Conservation (phyloP, 108 stramenopile species). For the Cyclotella choctawhatcheeana region DNA sequence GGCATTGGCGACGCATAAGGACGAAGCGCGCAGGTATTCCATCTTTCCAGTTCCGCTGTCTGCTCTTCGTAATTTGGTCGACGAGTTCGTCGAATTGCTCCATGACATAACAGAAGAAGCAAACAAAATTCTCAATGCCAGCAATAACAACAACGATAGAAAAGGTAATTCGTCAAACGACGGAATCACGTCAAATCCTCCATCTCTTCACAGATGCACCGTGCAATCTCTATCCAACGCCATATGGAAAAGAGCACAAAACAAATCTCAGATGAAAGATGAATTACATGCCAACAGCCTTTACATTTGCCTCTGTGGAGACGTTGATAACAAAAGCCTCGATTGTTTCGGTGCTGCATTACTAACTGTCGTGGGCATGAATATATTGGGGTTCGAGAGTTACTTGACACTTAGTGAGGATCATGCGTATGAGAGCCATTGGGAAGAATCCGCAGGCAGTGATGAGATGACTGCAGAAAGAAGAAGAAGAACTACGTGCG, state of each 20-base stretch:
- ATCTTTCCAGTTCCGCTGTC: conserved; percentile 59
- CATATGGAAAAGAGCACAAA: conserved; percentile 56
- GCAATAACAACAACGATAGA: too few species aligned
- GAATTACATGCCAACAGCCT: conserved; percentile 70
- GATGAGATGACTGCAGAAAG: neutral
- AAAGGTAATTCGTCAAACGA: neutral
- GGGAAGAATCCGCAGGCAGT: conserved; percentile 6
- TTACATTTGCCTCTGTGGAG: conserved; percentile 60
- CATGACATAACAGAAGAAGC: neutral
- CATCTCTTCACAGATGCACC: conserved; percentile 41
- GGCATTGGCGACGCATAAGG: conserved; percentile 63
- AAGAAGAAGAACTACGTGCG: conserved; percentile 55
- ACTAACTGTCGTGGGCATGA: conserved; percentile 54
- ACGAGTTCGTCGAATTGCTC: conserved; percentile 46
- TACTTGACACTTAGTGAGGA: conserved; percentile 64
- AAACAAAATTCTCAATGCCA: neutral
- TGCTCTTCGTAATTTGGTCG: conserved; percentile 47
- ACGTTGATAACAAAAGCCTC: conserved; percentile 59
- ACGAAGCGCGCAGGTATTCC: conserved; percentile 32
- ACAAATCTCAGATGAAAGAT: conserved; percentile 52
- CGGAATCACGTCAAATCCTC: neutral
- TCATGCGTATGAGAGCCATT: conserved; percentile 71
- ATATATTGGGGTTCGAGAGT: conserved; percentile 37
- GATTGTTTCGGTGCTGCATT: conserved; percentile 70
- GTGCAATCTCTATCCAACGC: conserved; percentile 55